Percentiles rank a stretch among this genome's conserved stretches.
Evolutionary conservation across 2,329 filamentous ascomycete genomes (phyloP).

Genomic region (Stagonosporopsis tanaceti): DNA sequence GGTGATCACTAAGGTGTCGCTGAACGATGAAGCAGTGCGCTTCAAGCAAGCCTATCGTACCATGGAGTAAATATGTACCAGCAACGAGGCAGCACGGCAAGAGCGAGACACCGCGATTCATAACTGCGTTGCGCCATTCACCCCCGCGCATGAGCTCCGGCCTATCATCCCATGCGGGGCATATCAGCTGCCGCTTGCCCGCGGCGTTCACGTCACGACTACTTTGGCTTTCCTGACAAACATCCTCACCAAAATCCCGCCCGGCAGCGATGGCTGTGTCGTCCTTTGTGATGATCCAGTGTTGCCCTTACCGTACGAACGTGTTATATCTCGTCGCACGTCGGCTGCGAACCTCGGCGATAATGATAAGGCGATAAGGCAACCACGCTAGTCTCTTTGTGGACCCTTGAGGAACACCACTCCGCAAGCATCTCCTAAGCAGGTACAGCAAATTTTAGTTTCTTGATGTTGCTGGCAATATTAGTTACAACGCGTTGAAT

Average conservation of each 20-base stretch:
- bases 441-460: no score
- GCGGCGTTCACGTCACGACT: conserved; percentile 26
- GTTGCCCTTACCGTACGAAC: not conserved
- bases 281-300: not conserved
- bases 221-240: not conserved
- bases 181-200: conserved; percentile 31
- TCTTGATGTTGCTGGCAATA: no score
- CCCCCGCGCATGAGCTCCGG: conserved; percentile 35
- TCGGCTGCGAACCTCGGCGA: not conserved
- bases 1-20: not conserved
- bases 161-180: conserved; percentile 40
- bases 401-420: not conserved
- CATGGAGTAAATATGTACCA: not conserved
- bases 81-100: not conserved
- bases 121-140: conserved; percentile 26
- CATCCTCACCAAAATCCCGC: not conserved
- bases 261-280: not conserved
- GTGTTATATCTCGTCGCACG: conserved; percentile 3
- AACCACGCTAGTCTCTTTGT: conserved; percentile 10
- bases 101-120: conserved; percentile 7
- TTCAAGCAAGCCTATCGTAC: not conserved
- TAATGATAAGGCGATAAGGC: conserved; percentile 33
- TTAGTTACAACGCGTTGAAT: no score
- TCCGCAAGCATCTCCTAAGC: no score
- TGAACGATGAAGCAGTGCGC: not conserved